Evolutionary conservation across 345 rosid species (phyloP), one percentile per base, ranked within the genome.

Genomic region (Pugionium cornutum): DNA sequence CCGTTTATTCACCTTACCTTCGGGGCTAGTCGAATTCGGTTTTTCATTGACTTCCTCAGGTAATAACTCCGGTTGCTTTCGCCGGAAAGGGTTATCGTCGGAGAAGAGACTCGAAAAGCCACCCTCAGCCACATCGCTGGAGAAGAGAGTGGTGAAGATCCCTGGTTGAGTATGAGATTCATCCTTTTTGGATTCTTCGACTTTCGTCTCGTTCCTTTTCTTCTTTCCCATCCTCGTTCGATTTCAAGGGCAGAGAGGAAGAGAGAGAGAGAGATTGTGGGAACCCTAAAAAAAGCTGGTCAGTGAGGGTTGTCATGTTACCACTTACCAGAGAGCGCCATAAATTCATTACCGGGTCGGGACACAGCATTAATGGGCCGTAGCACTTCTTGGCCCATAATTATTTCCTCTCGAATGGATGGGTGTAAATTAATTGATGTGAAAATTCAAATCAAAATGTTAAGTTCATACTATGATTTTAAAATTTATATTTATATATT

Each of bases 41-140:
- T 33, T 10, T 45, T 34, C 69, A 1, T 74, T 44, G 27, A 9
- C 58, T 37, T 46, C 76, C 2, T 44, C 5, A 6, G 73, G 67
- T 37, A 46, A 63, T 28, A 40, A 35, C 4, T 78, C 44, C 6
- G 83, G 82, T 45, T 76, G 70, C 69, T 90, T 88, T 64, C 97
- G 78, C 56, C 85, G 90, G 78, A 88, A 94, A 9, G 99, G 96
- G 63, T 94, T 94, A 61, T 51, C 70, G 43, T 85, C 87, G 42
- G 95, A 86, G 80, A 94, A 94, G 55, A 88, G 75, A 70, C 82
- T 81, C 30, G 82, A 63, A 44, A 59, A 69, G 28, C 67, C 75
- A 18, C 35, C 63, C 3, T 29, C 31, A 25, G 52, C 62, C 0
- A 18, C 68, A n/a, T 5, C 68, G 42, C 46, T 41, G 74, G 73